A percentile compares a stretch with the other conserved stretches of the same genome.
Evolutionary conservation across 768 basidiomycete genomes (phyloP).

Genomic region (Suillus weaverae): DNA sequence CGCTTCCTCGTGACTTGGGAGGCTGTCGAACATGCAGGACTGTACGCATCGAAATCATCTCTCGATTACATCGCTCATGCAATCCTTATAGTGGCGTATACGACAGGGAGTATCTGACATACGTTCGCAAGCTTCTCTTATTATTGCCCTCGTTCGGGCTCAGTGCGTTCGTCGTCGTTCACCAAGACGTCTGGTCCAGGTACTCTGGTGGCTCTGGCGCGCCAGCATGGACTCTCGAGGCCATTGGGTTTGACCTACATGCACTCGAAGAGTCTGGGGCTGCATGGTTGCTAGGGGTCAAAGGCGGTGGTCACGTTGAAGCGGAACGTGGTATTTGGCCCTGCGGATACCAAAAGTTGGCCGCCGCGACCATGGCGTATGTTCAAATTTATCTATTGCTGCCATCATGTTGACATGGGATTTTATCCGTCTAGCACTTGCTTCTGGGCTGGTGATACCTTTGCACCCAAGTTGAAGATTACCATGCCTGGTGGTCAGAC

Average conservation of each 20-base stretch:
- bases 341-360: slow-evolving; percentile 89
- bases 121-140: slow-evolving; percentile 68
- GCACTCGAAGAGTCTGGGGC: slow-evolving; percentile 80
- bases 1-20: slow-evolving; percentile 97
- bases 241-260: slow-evolving; percentile 81
- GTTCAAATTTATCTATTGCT: slow-evolving; percentile 27
- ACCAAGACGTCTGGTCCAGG: slow-evolving; percentile 96
- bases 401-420: not conserved
- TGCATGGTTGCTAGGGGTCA: slow-evolving; percentile 83
- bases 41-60: slow-evolving; percentile 51
- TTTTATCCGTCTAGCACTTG: slow-evolving; percentile 57
- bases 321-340: slow-evolving; percentile 89
- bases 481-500: slow-evolving; percentile 46
- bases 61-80: slow-evolving; percentile 3
- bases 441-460: slow-evolving; percentile 91
- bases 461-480: slow-evolving; percentile 71
- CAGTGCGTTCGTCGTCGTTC: slow-evolving; percentile 74
- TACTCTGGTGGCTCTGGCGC: slow-evolving; percentile 95
- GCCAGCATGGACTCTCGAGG: slow-evolving; percentile 91
- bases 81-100: slow-evolving; percentile 64
- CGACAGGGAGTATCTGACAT: slow-evolving; percentile 79
- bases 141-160: slow-evolving; percentile 73
- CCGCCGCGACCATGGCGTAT: slow-evolving; percentile 91
- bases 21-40: slow-evolving; percentile 90
- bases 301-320: slow-evolving; percentile 72